Evolutionary conservation across 495 filamentous ascomycete genomes (phyloP).

Genomic region (Penicillium bovifimosum): DNA sequence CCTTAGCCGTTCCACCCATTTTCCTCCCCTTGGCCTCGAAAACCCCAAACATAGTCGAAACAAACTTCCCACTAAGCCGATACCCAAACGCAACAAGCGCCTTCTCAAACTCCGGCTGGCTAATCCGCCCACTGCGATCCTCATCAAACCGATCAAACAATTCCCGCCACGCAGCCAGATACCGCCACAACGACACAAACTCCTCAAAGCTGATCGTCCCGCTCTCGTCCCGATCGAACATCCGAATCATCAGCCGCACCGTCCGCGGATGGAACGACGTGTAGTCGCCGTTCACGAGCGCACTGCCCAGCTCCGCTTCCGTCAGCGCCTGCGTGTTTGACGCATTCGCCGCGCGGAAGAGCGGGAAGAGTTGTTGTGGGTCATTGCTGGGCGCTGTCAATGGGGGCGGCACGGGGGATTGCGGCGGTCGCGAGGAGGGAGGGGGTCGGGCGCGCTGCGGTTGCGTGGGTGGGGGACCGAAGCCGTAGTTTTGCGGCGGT

Average conservation of each 20-base stretch:
- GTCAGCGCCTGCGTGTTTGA: conserved; percentile 73
- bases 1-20: conserved; percentile 21
- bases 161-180: conserved; percentile 86
- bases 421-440: conserved; percentile 57
- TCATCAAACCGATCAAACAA: conserved; percentile 95
- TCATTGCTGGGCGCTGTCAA: conserved; percentile 58
- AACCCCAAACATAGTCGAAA: conserved; percentile 70
- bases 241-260: conserved; percentile 96
- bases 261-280: conserved; percentile 93
- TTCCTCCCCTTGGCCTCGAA: conserved; percentile 49
- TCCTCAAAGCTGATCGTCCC: conserved; percentile 92
- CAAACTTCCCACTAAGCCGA: conserved; percentile 74
- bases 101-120: conserved; percentile 78
- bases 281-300: conserved; percentile 95
- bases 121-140: conserved; percentile 82
- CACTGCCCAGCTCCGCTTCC: conserved; percentile 81
- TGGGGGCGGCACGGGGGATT: conserved; percentile 53
- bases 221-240: conserved; percentile 87
- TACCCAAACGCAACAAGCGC: conserved; percentile 94
- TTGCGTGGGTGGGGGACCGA: conserved; percentile 48
- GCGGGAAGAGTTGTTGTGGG: conserved; percentile 59
- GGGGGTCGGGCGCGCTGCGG: conserved; percentile 43
- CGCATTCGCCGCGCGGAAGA: conserved; percentile 91
- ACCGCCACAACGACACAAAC: conserved; percentile 91
- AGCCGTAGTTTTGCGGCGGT: conserved; percentile 55